Base-by-base conservation (phyloP, 768 basidiomycete species). In the Collybia nuda region DNA sequence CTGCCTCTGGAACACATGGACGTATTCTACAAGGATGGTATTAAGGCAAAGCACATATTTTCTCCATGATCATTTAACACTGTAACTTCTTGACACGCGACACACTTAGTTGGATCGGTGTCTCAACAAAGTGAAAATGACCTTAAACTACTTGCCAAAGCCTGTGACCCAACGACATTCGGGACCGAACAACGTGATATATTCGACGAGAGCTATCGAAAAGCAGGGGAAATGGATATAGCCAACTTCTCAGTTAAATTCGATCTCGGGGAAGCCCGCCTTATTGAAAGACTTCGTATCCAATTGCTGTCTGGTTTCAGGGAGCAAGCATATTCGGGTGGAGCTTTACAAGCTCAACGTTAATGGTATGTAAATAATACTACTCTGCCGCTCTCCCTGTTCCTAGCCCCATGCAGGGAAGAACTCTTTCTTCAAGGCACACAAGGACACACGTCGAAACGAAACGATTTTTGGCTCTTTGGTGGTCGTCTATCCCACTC, bases 181-280 rank as follows among this genome's bases (percentile, higher is more conserved):
- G 76, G 78, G 3, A 32, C 47, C 0, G 57, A 65, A 18, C 47
- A 68, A 5, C 47, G 74, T 35, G 66, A 76, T 24, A 68, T 77
- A 0, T 53, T 71, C 3, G 77, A 79, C 52, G 73, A 76, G 42
- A 60, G 68, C 3, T 79, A 78, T 52, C 65, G 76, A 17, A 78
- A 75, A 52, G 75, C 72, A 0, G 66, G 74, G n/a, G 2, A 79
- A 79, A 61, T 81, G 56, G 73, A 77, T 42, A 36, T 50, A 0
- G 39, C 51, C 2, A 43, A 63, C 9, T 81, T 81, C 52, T 41
- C 67, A 0, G 61, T 64, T 2, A 65, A 59, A 1, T 63, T 78
- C 41, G 62, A 69, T 32, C 32, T 11, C 3, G 14, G 7, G 32
- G 32, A 14, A 11, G 32, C 14, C 12, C 32, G 32, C 32, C 32